These are phyloP conservation scores for Stachybotrys echinatus DNA, from an alignment of 2,329 filamentous ascomycete species.

Conservation along the genomic window DNA sequence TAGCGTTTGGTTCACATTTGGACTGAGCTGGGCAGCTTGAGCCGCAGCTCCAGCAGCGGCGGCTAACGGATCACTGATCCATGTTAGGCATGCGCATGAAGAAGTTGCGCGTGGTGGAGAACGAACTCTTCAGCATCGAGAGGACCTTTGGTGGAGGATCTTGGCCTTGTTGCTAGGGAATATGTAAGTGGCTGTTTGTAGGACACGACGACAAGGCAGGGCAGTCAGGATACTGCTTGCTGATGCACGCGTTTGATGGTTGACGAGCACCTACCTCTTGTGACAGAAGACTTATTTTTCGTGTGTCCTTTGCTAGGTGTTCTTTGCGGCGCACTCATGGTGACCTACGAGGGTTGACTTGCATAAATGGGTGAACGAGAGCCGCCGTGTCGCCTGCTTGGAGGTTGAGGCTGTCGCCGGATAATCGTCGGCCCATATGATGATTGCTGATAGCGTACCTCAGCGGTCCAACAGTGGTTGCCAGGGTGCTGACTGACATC, in stretches of 20 bases:
- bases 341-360: neutral
- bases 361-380: neutral
- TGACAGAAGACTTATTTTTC: constrained; percentile 29
- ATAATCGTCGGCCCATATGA: no score
- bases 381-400: no score
- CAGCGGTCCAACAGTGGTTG: no score
- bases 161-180: constrained; percentile 38
- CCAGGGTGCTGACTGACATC: no score
- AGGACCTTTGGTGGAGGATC: constrained; percentile 72
- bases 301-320: constrained; percentile 24
- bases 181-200: neutral
- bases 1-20: constrained; percentile 5
- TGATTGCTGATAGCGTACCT: no score
- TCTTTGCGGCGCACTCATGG: constrained; percentile 23
- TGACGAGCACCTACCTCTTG: constrained; percentile 25
- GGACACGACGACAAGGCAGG: no score
- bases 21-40: constrained; percentile 6
- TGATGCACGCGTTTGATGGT: neutral
- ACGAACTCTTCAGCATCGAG: constrained; percentile 71
- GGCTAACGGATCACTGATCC: constrained; percentile 19
- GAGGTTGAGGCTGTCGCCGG: no score
- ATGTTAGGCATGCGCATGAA: neutral
- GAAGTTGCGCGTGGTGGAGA: neutral
- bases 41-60: constrained; percentile 17
- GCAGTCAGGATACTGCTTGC: neutral